Conservation (phyloP, 2,329 filamentous ascomycete species). For the Aspergillus brasiliensis region DNA sequence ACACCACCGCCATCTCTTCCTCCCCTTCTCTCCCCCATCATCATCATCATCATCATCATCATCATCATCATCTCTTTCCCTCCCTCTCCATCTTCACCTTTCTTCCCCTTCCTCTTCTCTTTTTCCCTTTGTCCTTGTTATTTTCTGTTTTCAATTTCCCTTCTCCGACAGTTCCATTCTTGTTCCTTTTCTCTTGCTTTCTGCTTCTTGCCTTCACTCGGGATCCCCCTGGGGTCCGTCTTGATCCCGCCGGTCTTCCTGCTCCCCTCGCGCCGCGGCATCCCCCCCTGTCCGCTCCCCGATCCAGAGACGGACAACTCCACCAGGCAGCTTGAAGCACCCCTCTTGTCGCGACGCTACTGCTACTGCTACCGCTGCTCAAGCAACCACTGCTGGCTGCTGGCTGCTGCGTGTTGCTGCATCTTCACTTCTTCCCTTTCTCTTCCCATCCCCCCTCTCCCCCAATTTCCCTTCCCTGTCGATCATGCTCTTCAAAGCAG, state of each 20-base stretch:
- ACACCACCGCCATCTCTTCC: background rate
- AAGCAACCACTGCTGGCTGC: conserved; percentile 6
- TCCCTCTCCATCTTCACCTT: conserved; percentile 7
- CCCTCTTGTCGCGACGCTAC: conserved; percentile 24
- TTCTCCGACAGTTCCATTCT: no score
- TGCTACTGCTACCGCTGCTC: conserved; percentile 1
- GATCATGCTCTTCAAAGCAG: conserved; percentile 27
- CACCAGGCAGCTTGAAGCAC: conserved; percentile 12
- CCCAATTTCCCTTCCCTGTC: conserved; percentile 19
- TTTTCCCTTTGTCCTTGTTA: conserved; percentile 9
- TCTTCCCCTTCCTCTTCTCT: conserved; percentile 3
- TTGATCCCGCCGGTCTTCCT: conserved; percentile 18
- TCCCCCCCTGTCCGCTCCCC: conserved; percentile 31
- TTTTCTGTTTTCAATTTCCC: conserved; percentile 5
- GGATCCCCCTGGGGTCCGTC: conserved; percentile 21
- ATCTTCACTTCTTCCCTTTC: conserved; percentile 3
- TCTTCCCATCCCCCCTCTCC: conserved; percentile 5
- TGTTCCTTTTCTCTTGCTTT: conserved; percentile 10
- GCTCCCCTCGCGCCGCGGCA: conserved; percentile 23
- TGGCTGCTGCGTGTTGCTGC: conserved; percentile 2
- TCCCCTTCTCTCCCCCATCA: background rate
- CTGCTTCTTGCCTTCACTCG: conserved; percentile 14
- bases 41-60: background rate
- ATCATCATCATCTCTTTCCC: background rate
- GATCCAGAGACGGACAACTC: conserved; percentile 20